Evolutionary conservation across 2,329 filamentous ascomycete genomes (phyloP), one percentile per base, ranked within the genome.

Genomic region (Trichoderma sp.): DNA sequence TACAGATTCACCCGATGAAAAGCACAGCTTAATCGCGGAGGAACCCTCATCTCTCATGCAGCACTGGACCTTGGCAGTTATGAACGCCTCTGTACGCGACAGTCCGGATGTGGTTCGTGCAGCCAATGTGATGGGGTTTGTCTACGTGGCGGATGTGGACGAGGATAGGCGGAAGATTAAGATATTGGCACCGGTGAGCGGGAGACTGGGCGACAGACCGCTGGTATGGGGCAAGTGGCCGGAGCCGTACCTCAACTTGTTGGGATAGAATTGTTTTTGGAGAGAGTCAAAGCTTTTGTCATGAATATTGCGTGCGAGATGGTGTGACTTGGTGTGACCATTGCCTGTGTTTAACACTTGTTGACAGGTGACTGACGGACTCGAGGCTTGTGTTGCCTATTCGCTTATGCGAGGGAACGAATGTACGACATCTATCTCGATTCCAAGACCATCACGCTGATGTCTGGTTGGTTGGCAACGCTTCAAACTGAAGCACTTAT

Each of bases 71-170:
- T 82, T 98, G 9, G 93, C 94, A 0, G 89, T 99, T 64, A 93
- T 96, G 78, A 89, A 93, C 75, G 93, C 91, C 54, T 85, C 87
- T 2, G 79, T 87, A 0, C 89, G 86, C 56, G 93, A 95, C 69
- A 81, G 86, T 1, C 86, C 90, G 7, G 89, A 92, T 57, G 86
- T 87, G 1, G 89, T 98, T 53, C 87, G 92, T 13, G 90, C 94
- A 72, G 89, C 93, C 8, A 91, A 90, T 67, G 89, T 98, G 34
- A 91, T 96, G 86, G 95, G 95, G 0, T 99, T 97, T 75, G 86
- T 97, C 34, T 97, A 97, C 75, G 91, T 98, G 17, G 90, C 92
- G 1, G 92, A 97, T 70, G 92, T 98, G 4, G 94, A 99, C 75
- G 91, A 92, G 75, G 90, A 91, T 73, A 91, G 91, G 78, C 89